phyloP scores from a whole-genome alignment of 116 monocot species.

The Posidonia oceanica region DNA sequence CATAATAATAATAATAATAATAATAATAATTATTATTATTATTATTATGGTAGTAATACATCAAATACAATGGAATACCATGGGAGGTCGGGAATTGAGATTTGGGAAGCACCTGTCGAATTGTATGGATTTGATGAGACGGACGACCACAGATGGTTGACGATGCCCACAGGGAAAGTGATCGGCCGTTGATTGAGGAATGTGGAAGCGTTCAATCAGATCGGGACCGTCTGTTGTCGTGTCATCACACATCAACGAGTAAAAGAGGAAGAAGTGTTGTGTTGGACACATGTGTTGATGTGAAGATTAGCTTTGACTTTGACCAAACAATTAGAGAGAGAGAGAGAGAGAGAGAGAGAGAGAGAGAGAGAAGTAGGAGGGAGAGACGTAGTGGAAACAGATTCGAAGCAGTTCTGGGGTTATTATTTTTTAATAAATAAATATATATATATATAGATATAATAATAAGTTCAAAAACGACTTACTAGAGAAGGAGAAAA shows the following conservation, averaged over 20 bases:
- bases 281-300: no score
- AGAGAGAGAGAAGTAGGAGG: background rate
- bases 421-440: background rate
- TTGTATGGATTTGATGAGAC: background rate
- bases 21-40: no score
- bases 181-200: slow-evolving; percentile 2
- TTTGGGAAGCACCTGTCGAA: background rate
- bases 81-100: background rate
- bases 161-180: background rate
- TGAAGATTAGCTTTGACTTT: no score
- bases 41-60: no score
- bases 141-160: background rate
- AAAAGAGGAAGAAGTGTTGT: no score
- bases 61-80: no score
- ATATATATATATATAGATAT: background rate
- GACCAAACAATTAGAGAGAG: no score
- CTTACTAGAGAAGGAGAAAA: background rate
- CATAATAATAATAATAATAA: no score
- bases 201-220: background rate
- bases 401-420: background rate
- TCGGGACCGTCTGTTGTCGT: background rate
- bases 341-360: no score
- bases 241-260: background rate
- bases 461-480: background rate
- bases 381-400: background rate